Conservation (phyloP, 768 basidiomycete genomes). For the Cyathus striatus region DNA sequence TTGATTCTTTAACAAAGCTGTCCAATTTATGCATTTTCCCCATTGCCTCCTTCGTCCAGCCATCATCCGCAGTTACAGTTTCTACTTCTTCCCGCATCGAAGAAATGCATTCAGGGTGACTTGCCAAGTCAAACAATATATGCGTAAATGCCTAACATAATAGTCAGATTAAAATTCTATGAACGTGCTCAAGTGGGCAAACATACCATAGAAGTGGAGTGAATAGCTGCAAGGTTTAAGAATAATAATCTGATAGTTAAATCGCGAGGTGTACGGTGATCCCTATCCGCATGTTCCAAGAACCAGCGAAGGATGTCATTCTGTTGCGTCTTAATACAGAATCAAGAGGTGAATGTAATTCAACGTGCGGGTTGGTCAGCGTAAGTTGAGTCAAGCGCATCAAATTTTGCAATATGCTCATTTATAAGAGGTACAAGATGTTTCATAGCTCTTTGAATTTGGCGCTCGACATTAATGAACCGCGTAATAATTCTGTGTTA, state of each 20-base stretch:
- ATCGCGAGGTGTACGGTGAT: constrained; percentile 23
- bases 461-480: no score
- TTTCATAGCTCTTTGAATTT: constrained; percentile 12
- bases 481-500: no score
- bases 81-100: constrained; percentile 33
- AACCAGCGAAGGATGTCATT: constrained; percentile 44
- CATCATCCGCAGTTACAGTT: constrained; percentile 19
- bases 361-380: constrained; percentile 24
- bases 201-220: constrained; percentile 31
- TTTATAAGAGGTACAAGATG: constrained; percentile 24
- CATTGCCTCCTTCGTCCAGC: constrained; percentile 24
- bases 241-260: constrained; percentile 22
- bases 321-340: constrained; percentile 15
- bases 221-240: constrained; percentile 33
- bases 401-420: constrained; percentile 22
- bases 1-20: constrained; percentile 37
- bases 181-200: background rate
- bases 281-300: constrained; percentile 26
- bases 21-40: constrained; percentile 33
- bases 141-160: constrained; percentile 22
- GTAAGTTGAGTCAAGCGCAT: constrained; percentile 21
- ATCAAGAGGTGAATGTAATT: background rate
- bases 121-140: constrained; percentile 20
- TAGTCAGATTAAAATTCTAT: background rate
- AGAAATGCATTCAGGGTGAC: constrained; percentile 16